Evolutionary conservation across 257 asterid genomes (phyloP), one percentile per base, ranked within the genome.

Genomic region (Solanum microdontum): DNA sequence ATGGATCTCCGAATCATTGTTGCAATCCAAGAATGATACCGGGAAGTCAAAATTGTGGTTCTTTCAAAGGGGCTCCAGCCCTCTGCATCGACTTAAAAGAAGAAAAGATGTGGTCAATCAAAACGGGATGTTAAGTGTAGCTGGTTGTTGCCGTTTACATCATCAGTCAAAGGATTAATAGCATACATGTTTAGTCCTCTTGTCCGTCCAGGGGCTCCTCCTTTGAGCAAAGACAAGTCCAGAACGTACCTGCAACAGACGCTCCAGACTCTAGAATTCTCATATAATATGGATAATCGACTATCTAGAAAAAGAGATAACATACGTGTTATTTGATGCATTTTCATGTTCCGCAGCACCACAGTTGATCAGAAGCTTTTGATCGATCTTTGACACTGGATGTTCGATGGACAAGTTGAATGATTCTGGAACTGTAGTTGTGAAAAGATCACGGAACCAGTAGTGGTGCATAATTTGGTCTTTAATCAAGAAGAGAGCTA

Each of bases 361-460:
- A 82, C 89, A 86, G 36, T 86, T 90, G 72, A 95, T 93, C 64
- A 90, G 32, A 87, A 94, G 92, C 92, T 92, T 93, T 91, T 92
- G 89, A 87, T 90, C 96, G 14, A 89, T 84, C 91, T 88, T 94
- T 11, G 94, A 88, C 79, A 92, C 90, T 4, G 89, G 82, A 79
- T 89, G 95, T 62, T 88, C 90, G 84, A 87, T 58, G 36, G 96
- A 97, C 87, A 94, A 87, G 68, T 91, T 89, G 60, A 91, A 88
- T 70, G 86, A 70, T 87, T 74, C 89, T 48, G 93, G 87, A 39
- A 82, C 93, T 90, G 92, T 85, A 92, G 84, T 39, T 83, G 36
- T 0, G 28, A 83, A 34, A 89, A 82, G 7, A 21, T 28, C 26
- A 80, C 0, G 28, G 19, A 80, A 48, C n/a, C 43, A 80, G 3